Base-by-base conservation (phyloP, 2,329 filamentous ascomycete genomes). In the Nannizziopsis arthrosporioides region DNA sequence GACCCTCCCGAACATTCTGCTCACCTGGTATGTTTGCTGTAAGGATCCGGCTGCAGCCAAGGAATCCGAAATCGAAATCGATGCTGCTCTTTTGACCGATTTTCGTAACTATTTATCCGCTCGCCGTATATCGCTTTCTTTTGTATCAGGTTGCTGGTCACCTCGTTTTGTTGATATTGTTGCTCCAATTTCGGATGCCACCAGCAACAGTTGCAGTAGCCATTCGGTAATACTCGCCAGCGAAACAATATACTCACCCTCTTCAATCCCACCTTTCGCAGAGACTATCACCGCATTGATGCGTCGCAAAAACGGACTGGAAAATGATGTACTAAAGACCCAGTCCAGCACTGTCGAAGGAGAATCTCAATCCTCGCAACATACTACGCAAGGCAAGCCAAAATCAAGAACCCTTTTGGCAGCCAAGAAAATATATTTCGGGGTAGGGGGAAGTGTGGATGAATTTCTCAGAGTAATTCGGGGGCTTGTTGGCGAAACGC, bases 351-450 rank as follows among this genome's bases (percentile, higher is more conserved):
- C 4, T 27, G 22, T 27, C 22, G 22, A 27, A 27, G 22, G 7
- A 62, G 27, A 35, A 37, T 17, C 18, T 3, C 22, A 34, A 12
- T 17, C 19, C 19, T n/a, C 11, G 22, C 34, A 40, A 5, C 15
- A 15, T 14, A 15, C 11, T 37, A 27, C 36, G 27, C 52, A 46
- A 3, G 51, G 42, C 2, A 47, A 47, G 11, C 44, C 15, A 15
- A 57, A 48, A 34, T 59, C 61, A 34, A 76, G 71, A 54, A 75
- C 76, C 1, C 64, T 81, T 49, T 67, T 82, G 4, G 79, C 76
- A 7, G 79, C 79, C 2, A 82, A 82, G 63, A 70, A 74, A 53
- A 73, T 82, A 36, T 82, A 82, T 62, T 82, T 82, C 57, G 79
- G 79, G 0, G 78, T 82, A 27, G 79, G 79, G 1, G 79, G 79